Evolutionary conservation across 2,329 filamentous ascomycete genomes (phyloP), one percentile per base, ranked within the genome.

Genomic region (Colletotrichum orchidophilum): DNA sequence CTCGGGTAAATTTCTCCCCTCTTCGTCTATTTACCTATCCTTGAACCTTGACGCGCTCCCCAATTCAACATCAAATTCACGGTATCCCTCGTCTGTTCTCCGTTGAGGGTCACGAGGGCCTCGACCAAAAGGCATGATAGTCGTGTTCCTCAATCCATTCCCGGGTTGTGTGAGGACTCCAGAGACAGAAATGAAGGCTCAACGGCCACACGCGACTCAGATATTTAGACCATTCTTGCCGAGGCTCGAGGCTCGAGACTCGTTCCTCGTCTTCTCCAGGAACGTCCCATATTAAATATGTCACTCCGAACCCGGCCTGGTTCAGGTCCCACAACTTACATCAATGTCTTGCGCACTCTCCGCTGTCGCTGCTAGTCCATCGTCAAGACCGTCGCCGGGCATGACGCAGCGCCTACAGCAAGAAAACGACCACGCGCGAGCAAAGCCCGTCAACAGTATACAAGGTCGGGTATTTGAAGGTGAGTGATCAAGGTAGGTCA

Each of bases 161-260:
- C 50, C 27, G 21, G 11, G 35, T n/a, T 31, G 24, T n/a, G n/a
- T 13, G 33, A 46, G 59, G 26, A 42, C 54, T 49, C 31, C 33
- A 64, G 61, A 52, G 29, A 55, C 15, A 42, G 35, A 55, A n/a
- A 57, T 27, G 26, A 55, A 50, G 70, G 65, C 65, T 66, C 60
- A 54, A 68, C 29, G 26, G 54, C 35, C 29, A 54, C 53, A 73
- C 59, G 61, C 54, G 63, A 52, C 63, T 60, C 46, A 60, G 29
- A 58, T 64, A 39, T 64, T 49, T 65, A 24, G 52, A 21, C 39
- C 66, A 64, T 69, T 69, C 60, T 58, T 68, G 29, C 42, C 21
- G 24, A 13, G n/a, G 35, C 33, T 33, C 21, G 24, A 13, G n/a
- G 35, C 33, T 33, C 13, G 35, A 50, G n/a, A 26, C 35, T 24